Evolutionary conservation across 2,329 filamentous ascomycete genomes (phyloP).

Genomic region (Penicillium sp.): DNA sequence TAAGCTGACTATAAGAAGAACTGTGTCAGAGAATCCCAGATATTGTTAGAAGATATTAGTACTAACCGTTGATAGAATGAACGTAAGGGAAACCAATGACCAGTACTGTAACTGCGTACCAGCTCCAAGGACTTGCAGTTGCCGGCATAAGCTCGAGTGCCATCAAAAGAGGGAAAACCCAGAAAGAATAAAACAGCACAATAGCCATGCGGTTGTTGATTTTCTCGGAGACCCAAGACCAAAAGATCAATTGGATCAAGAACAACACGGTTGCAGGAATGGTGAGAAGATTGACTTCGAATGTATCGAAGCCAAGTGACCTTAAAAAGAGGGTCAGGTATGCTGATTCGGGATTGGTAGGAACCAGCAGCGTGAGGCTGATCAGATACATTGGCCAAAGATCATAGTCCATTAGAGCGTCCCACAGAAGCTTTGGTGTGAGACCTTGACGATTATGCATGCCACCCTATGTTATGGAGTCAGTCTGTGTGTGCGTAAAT

Average conservation of each 20-base stretch:
- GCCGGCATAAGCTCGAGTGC: slow-evolving; percentile 47
- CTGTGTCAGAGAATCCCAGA: neutral
- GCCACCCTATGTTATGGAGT: slow-evolving; percentile 11
- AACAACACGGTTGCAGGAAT: slow-evolving; percentile 55
- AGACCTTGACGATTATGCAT: slow-evolving; percentile 35
- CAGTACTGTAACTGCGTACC: slow-evolving; percentile 43
- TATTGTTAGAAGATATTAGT: neutral
- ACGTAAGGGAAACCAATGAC: slow-evolving; percentile 53
- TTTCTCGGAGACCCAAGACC: slow-evolving; percentile 52
- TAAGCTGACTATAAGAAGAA: slow-evolving; percentile 5
- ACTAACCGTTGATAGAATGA: slow-evolving; percentile 47
- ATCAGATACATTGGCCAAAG: slow-evolving; percentile 36
- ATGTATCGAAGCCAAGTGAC: slow-evolving; percentile 38
- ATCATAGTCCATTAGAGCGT: slow-evolving; percentile 32
- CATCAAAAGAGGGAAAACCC: slow-evolving; percentile 51
- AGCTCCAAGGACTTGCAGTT: slow-evolving; percentile 49
- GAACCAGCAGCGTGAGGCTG: slow-evolving; percentile 24
- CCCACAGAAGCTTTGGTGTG: slow-evolving; percentile 25
- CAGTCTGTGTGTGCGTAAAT: neutral
- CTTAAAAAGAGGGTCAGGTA: slow-evolving; percentile 49
- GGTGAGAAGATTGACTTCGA: slow-evolving; percentile 48
- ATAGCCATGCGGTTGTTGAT: slow-evolving; percentile 54
- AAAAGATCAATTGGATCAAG: slow-evolving; percentile 52
- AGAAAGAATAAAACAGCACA: slow-evolving; percentile 51
- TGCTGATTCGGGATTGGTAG: slow-evolving; percentile 35